Evolutionary conservation across 73 alveolate genomes (phyloP).

Genomic region (Diophrys sp.): DNA sequence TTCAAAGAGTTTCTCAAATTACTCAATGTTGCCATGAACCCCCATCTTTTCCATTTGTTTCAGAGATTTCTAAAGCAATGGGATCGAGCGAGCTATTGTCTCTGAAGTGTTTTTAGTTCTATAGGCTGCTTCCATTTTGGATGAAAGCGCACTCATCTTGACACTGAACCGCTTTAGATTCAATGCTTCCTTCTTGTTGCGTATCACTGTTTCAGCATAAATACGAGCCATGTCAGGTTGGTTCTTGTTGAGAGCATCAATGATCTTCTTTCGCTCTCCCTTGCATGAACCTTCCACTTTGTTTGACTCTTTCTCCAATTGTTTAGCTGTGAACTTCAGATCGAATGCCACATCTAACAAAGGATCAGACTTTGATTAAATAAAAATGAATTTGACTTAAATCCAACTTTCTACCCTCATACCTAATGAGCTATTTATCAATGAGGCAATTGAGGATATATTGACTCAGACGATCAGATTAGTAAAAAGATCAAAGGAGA

Average conservation of each 20-base stretch:
- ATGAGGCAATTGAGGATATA: no score
- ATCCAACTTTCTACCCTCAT: no score
- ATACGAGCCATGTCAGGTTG: constrained; percentile 50
- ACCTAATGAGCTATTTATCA: no score
- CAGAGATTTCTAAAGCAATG: constrained; percentile 34
- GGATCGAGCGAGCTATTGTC: constrained; percentile 47
- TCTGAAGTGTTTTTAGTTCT: constrained; percentile 49
- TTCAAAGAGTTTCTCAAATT: constrained; percentile 61
- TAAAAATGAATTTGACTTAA: no score
- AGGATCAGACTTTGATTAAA: no score
- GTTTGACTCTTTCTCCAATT: constrained; percentile 24
- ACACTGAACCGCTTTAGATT: constrained; percentile 51
- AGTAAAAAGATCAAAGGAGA: no score
- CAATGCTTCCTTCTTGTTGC: constrained; percentile 60
- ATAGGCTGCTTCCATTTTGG: constrained; percentile 48
- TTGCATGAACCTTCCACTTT: constrained; percentile 11
- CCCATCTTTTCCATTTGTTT: constrained; percentile 46
- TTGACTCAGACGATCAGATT: no score
- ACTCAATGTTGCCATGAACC: constrained; percentile 27
- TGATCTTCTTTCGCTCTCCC: constrained; percentile 17
- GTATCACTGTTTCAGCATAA: constrained; percentile 63
- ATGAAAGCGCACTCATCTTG: constrained; percentile 59
- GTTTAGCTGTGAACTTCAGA: constrained; percentile 20
- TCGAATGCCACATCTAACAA: constrained; percentile 49
- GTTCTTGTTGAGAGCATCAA: constrained; percentile 40